Percentiles rank a stretch among this genome's conserved stretches.
Evolutionary conservation across 1,284 basidiomycete genomes (phyloP).

Genomic region (Cutaneotrichosporon daszewskae): DNA sequence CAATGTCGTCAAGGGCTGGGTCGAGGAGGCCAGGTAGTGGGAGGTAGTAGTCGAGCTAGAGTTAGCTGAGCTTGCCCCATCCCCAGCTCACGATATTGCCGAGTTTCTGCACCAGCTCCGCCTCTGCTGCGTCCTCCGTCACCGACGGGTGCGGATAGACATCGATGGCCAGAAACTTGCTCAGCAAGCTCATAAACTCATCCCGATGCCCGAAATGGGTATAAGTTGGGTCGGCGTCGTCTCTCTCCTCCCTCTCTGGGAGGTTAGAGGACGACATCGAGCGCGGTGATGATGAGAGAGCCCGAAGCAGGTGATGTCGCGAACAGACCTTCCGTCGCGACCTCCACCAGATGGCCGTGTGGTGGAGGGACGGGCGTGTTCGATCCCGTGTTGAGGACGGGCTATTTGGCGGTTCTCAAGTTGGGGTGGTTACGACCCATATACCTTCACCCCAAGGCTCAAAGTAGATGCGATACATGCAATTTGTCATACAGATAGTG

Average conservation of each 20-base stretch:
- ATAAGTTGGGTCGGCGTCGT: constrained; percentile 43
- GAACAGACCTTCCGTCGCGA: neutral
- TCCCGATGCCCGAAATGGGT: constrained; percentile 48
- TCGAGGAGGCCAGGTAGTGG: constrained; percentile 93
- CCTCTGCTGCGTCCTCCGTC: constrained; percentile 51
- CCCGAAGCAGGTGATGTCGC: too few species aligned
- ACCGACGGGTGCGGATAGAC: constrained; percentile 48
- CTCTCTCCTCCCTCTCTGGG: too few species aligned
- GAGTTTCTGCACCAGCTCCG: constrained; percentile 51
- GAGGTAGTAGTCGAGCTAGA: constrained; percentile 80
- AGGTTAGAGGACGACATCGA: too few species aligned
- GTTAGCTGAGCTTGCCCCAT: neutral
- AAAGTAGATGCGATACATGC: too few species aligned
- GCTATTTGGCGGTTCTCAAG: too few species aligned
- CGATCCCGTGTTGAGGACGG: too few species aligned
- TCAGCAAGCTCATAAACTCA: constrained; percentile 57
- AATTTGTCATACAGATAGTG: too few species aligned
- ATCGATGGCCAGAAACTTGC: constrained; percentile 54
- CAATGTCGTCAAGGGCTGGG: constrained; percentile 79
- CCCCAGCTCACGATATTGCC: constrained; percentile 38
- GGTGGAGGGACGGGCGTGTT: neutral
- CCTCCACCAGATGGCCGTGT: neutral
- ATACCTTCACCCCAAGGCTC: too few species aligned
- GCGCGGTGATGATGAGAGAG: too few species aligned
- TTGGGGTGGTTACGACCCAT: too few species aligned